phyloP scores from a whole-genome alignment of 306 rosid species.

The Cicer cuneatum region DNA sequence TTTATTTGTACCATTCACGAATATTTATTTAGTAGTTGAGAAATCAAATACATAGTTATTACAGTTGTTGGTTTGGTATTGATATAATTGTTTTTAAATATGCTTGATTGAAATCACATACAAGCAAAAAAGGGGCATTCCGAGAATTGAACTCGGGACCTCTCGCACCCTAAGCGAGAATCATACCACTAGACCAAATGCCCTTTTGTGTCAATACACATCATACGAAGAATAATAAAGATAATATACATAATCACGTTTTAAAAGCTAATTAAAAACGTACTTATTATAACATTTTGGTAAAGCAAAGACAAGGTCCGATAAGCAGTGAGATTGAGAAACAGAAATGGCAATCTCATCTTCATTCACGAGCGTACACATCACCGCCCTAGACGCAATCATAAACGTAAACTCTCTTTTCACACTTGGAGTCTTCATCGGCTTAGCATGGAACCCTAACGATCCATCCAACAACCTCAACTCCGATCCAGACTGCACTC shows the following conservation, averaged over 20 bases:
- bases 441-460: slow-evolving; percentile 74
- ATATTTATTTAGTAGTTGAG: slow-evolving; percentile 35
- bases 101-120: slow-evolving; percentile 34
- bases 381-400: slow-evolving; percentile 79
- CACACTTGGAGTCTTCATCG: slow-evolving; percentile 88
- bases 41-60: slow-evolving; percentile 38
- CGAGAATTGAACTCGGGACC: slow-evolving; percentile 74
- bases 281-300: neutral
- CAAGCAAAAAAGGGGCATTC: slow-evolving; percentile 58
- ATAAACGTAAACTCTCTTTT: slow-evolving; percentile 88
- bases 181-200: slow-evolving; percentile 76
- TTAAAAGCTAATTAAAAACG: neutral
- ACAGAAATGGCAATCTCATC: slow-evolving; percentile 50
- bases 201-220: neutral
- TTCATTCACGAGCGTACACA: slow-evolving; percentile 68
- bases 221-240: too few relatives aligned
- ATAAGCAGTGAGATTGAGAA: neutral
- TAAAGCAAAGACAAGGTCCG: neutral
- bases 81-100: slow-evolving; percentile 24
- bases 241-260: too few relatives aligned
- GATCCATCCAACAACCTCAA: slow-evolving; percentile 67
- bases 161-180: slow-evolving; percentile 78
- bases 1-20: slow-evolving; percentile 37
- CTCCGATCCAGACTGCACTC: slow-evolving; percentile 48
- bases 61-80: slow-evolving; percentile 27